phyloP scores from a whole-genome alignment of 495 filamentous ascomycete genomes.

The Sabuloglossum arenarium region DNA sequence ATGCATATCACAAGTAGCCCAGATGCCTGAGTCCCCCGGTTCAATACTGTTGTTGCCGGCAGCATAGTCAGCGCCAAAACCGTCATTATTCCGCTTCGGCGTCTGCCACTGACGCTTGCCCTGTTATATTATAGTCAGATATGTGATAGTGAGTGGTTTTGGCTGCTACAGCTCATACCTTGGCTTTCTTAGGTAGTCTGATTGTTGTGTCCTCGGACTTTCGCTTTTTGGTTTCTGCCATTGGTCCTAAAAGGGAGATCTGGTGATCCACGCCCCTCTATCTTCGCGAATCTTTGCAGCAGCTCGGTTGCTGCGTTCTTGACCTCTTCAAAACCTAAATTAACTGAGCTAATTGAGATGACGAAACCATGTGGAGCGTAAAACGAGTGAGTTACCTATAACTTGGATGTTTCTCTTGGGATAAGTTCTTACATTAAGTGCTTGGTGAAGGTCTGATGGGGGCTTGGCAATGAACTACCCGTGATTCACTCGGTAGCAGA shows the following conservation, averaged over 20 bases:
- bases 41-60: not conserved
- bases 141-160: not conserved
- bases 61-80: not conserved
- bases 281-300: not conserved
- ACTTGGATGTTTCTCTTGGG: too few species aligned
- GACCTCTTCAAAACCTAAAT: too few species aligned
- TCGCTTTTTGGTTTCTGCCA: not conserved
- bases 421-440: too few species aligned
- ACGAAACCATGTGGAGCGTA: too few species aligned
- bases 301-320: too few species aligned
- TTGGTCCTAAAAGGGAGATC: not conserved
- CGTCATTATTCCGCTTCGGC: not conserved
- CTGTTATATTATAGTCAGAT: not conserved
- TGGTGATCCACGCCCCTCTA: not conserved
- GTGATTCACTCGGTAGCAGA: too few species aligned
- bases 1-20: constrained; percentile 67
- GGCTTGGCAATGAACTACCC: not conserved
- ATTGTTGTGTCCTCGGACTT: not conserved
- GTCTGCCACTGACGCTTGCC: not conserved
- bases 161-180: not conserved
- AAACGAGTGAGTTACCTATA: too few species aligned
- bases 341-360: too few species aligned
- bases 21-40: constrained; percentile 66
- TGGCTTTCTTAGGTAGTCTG: not conserved
- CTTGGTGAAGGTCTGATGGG: too few species aligned